Percentiles rank a stretch among this genome's conserved stretches.
Evolutionary conservation across 1,284 basidiomycete species (phyloP).

Genomic region (Trametes polyzona): DNA sequence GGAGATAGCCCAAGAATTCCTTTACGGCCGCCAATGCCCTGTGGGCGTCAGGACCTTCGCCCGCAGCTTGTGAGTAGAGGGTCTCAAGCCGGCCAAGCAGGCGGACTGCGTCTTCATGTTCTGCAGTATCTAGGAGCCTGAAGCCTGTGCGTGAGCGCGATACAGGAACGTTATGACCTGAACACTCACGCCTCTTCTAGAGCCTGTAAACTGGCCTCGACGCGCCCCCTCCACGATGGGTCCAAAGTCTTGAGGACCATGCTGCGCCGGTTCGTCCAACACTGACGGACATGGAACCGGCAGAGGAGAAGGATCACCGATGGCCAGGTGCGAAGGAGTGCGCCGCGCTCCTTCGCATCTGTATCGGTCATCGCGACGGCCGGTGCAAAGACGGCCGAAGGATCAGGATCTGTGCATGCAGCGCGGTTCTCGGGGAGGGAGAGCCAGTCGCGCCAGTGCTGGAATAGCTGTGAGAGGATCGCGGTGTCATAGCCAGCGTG

Average conservation of each 20-base stretch:
- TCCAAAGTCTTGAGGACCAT: conserved; percentile 8
- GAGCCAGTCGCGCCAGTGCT: conserved; percentile 29
- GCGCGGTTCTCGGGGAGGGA: background rate
- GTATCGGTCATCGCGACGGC: conserved; percentile 42
- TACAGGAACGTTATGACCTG: background rate
- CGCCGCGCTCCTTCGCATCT: conserved; percentile 40
- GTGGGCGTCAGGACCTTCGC: background rate
- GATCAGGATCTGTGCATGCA: background rate
- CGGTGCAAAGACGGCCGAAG: conserved; percentile 26
- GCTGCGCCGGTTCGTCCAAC: conserved; percentile 40
- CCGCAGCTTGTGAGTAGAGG: too few species aligned
- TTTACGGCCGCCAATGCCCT: background rate
- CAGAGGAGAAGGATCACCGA: conserved; percentile 41
- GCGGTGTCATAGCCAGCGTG: conserved; percentile 40
- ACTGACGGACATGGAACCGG: conserved; percentile 44
- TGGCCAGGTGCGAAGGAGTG: conserved; percentile 35
- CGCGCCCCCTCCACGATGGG: background rate
- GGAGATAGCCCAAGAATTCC: conserved; percentile 25
- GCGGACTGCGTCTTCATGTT: background rate
- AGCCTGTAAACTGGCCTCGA: background rate
- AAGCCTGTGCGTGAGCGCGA: too few species aligned
- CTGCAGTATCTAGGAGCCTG: background rate
- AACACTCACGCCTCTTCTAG: conserved; percentile 11
- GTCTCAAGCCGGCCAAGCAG: background rate
- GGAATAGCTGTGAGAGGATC: conserved; percentile 36